Conservation (phyloP, 371 early-diverging fungal species). For the Entomophthora muscae region DNA sequence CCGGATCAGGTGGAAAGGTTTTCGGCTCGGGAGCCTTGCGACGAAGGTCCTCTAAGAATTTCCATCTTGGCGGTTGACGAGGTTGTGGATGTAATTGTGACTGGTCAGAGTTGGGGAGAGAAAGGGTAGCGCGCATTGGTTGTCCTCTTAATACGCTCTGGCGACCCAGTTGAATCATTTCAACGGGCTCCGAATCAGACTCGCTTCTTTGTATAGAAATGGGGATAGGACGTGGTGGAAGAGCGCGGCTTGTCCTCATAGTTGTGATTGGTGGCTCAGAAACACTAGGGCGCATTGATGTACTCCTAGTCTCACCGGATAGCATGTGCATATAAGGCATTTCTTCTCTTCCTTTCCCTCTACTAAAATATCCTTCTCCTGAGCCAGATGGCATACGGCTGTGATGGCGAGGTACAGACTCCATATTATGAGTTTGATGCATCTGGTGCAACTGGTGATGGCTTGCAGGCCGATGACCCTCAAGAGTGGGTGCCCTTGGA, state of each 20-base stretch:
- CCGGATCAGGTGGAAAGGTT: background rate
- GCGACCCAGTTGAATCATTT: background rate
- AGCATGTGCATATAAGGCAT: too few species aligned
- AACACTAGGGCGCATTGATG: too few species aligned
- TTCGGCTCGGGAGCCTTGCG: background rate
- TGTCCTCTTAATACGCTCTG: background rate
- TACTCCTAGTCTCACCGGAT: too few species aligned
- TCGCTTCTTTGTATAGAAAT: background rate
- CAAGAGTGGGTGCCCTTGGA: background rate
- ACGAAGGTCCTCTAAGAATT: constrained; percentile 3
- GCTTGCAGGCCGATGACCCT: background rate
- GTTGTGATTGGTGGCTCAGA: too few species aligned
- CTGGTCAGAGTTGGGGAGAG: background rate
- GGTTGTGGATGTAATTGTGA: background rate
- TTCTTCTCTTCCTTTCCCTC: too few species aligned
- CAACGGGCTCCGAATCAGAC: background rate
- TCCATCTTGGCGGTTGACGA: background rate
- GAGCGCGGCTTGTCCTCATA: too few species aligned
- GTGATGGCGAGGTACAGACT: background rate
- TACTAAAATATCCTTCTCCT: too few species aligned
- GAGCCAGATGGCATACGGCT: background rate
- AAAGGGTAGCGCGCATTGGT: background rate
- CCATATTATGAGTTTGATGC: background rate
- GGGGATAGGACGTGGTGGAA: background rate
- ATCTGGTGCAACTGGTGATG: background rate